Conservation (phyloP, 305 asterid species). For the Stenogyne calaminthoides region DNA sequence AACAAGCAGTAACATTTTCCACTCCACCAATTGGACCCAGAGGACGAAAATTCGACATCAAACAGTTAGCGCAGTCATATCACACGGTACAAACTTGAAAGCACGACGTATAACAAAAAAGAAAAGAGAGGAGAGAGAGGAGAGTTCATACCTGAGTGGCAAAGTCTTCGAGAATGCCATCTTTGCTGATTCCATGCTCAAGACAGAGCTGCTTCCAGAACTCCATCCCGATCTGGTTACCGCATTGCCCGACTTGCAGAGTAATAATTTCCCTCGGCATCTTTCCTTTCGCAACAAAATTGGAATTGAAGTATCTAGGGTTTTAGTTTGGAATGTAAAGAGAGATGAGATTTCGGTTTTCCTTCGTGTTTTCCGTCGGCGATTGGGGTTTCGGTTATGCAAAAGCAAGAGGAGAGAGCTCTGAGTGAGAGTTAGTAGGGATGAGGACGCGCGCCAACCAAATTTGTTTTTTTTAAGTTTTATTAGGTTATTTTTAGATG, state of each 20-base stretch:
- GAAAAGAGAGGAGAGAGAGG: not conserved
- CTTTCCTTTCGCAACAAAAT: slow-evolving; percentile 21
- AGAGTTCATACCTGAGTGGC: slow-evolving; percentile 75
- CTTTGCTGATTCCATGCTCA: slow-evolving; percentile 97
- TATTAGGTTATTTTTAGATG: not conserved
- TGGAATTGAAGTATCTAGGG: slow-evolving; percentile 27
- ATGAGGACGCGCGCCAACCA: slow-evolving; percentile 21
- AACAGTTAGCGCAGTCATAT: not conserved
- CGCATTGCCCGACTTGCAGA: slow-evolving; percentile 98
- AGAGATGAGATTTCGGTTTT: not conserved
- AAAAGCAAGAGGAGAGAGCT: not conserved
- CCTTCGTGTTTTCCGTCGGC: not conserved
- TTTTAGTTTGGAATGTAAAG: not conserved
- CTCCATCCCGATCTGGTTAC: slow-evolving; percentile 99
- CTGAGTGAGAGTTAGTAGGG: not conserved
- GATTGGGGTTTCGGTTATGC: slow-evolving; percentile 3
- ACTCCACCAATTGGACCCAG: slow-evolving; percentile 5
- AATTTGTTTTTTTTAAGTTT: not conserved
- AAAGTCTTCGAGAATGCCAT: slow-evolving; percentile 95
- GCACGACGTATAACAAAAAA: not conserved
- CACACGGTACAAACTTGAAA: not conserved
- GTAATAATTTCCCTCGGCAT: slow-evolving; percentile 98
- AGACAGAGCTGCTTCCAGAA: slow-evolving; percentile 99
- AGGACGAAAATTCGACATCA: not conserved
- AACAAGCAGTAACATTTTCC: slow-evolving; percentile 1